Conservation (phyloP, 2,329 filamentous ascomycete genomes). For the Chalaropsis thielavioides region DNA sequence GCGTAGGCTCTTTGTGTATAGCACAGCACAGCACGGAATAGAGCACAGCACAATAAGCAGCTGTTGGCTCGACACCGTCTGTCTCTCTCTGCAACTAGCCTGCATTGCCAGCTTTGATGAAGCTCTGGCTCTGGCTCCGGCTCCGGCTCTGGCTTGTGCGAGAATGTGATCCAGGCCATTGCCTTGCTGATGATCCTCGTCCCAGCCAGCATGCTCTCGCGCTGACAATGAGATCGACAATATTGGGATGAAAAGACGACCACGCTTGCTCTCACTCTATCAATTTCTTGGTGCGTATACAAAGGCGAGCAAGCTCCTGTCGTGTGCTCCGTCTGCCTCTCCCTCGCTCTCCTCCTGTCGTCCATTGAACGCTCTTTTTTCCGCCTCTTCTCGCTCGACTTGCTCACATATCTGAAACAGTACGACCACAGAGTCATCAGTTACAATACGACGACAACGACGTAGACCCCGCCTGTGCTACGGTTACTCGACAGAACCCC, state of each 20-base stretch:
- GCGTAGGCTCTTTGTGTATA: not conserved
- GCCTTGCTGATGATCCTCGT: not conserved
- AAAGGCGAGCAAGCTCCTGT: not conserved
- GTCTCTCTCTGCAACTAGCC: not conserved
- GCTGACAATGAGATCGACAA: not conserved
- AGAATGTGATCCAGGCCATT: not conserved
- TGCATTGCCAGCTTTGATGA: not conserved
- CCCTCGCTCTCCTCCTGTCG: not conserved
- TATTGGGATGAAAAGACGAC: not conserved
- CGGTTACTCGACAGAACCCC: conserved; percentile 4
- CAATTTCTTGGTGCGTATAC: not conserved
- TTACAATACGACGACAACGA: not conserved
- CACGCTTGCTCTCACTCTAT: not conserved
- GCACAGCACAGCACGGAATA: no score
- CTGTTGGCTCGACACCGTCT: no score
- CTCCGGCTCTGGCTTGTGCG: not conserved
- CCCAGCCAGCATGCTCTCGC: not conserved
- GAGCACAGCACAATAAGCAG: no score
- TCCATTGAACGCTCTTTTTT: not conserved
- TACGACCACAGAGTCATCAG: not conserved
- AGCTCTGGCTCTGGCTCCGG: not conserved
- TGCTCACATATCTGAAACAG: not conserved
- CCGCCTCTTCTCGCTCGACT: not conserved
- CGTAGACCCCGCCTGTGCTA: not conserved
- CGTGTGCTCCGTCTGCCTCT: not conserved